A percentile compares a stretch with the other conserved stretches of the same genome.
These are phyloP conservation scores for Vitis labrusca DNA, from an alignment of 164 flowering plant genomes.

Conservation along the genomic window DNA sequence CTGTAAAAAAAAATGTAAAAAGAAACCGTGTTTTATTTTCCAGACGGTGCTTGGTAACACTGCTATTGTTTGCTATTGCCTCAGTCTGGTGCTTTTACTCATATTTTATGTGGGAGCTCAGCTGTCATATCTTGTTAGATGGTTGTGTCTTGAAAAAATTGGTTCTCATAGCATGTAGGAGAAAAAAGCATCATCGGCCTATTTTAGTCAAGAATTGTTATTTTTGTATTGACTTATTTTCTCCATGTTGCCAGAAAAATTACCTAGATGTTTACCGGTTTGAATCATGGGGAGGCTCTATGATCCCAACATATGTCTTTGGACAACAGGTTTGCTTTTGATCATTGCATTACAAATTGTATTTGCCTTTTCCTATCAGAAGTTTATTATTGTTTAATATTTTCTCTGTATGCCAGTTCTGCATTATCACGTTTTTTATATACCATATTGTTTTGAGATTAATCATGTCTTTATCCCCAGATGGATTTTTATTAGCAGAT, in stretches of 20 bases:
- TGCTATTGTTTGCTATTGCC: no score
- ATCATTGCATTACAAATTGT: neutral
- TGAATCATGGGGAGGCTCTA: constrained; percentile 94
- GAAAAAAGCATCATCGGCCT: no score
- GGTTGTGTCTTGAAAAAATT: no score
- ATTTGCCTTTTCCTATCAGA: neutral
- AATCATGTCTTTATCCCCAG: neutral
- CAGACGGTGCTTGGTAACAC: no score
- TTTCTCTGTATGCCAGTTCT: neutral
- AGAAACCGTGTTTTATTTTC: no score
- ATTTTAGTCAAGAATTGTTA: neutral
- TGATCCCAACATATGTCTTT: constrained; percentile 67
- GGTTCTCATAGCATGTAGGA: no score
- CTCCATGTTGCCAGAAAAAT: constrained; percentile 63
- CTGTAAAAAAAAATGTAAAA: no score
- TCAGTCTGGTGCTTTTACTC: no score
- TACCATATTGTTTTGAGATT: neutral
- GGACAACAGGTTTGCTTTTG: constrained; percentile 79
- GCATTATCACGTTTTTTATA: neutral
- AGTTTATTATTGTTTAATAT: neutral
- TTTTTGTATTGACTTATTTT: constrained; percentile 6
- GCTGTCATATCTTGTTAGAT: no score
- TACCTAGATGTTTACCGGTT: constrained; percentile 88
- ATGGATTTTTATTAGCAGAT: neutral
- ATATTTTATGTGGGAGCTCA: no score